Base-by-base conservation (phyloP, 441 rosid genomes). In the Mallotus repandus region DNA sequence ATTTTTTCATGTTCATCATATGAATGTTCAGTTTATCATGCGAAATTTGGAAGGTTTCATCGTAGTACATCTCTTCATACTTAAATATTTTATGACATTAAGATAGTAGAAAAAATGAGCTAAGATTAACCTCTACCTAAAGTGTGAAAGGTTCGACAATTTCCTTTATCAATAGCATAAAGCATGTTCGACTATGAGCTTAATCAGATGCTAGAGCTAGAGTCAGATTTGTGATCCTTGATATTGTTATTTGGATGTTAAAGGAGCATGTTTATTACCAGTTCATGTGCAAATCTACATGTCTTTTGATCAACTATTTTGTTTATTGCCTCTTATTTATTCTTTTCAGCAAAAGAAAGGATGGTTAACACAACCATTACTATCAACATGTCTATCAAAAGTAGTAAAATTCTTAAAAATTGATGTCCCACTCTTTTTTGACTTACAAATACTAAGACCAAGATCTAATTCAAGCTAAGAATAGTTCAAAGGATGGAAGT, bases 381-480 rank as follows among this genome's bases (percentile, higher is more conserved):
- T 86, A 35, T 79, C 80, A 19, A 72, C 84, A n/a, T 82, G 85
- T 69, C 56, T 82, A 60, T 77, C 82, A 48, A 9, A 80, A 68
- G 85, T 85, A 21, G 80, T 84, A 56, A 85, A 85, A 75, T 25
- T 85, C 81, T 86, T 80, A 71, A 86, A 82, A 79, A 73, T 72
- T 56, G 68, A 48, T 13, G 78, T 79, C 25, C 85, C 77, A n/a
- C 11, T 72, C 75, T 83, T 79, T 41, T 29, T 77, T 55, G 83
- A 84, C 77, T 43, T 85, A 67, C 84, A 85, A 72, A 67, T 63
- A 25, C 19, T 77, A 12, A 75, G 77, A 68, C 84, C 86, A 59
- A 80, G 67, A 71, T 78, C 54, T 56, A 78, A 32, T 82, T 82
- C 54, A 79, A 77, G 54, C 78, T 82, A 41, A 74, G 73, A 32